Evolutionary conservation across 2,329 filamentous ascomycete genomes (phyloP).

Genomic region (Botrytis fragariae): DNA sequence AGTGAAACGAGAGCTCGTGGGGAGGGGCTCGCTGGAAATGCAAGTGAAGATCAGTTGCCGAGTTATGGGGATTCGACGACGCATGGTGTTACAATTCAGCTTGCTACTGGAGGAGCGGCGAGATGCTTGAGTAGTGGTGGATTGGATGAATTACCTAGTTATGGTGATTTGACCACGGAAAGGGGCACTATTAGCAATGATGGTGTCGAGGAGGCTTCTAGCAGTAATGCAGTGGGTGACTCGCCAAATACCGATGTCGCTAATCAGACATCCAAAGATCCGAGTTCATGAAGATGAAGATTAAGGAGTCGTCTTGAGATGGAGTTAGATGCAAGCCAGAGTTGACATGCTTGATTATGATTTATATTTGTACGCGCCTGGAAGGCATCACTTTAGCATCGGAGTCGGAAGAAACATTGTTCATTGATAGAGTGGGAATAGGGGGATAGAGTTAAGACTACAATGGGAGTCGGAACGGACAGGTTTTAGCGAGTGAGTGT

Average conservation of each 20-base stretch:
- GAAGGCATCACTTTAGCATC: background rate
- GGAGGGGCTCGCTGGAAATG: background rate
- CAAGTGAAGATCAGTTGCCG: background rate
- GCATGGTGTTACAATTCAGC: background rate
- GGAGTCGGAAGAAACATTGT: background rate
- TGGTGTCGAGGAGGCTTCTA: background rate
- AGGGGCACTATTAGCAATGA: background rate
- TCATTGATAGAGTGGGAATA: background rate
- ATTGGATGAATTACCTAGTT: background rate
- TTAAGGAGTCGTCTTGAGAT: background rate
- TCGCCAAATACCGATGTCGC: background rate
- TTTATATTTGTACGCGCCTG: background rate
- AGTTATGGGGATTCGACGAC: constrained; percentile 2
- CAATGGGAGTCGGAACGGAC: background rate
- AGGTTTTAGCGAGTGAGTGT: background rate
- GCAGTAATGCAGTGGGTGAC: background rate
- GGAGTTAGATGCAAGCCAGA: background rate
- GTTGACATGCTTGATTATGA: background rate
- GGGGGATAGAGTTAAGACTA: background rate
- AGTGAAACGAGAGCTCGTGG: background rate
- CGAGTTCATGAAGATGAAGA: background rate
- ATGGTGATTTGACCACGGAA: background rate
- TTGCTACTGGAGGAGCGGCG: background rate
- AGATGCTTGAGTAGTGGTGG: background rate
- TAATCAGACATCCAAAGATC: background rate